phyloP scores from a whole-genome alignment of 441 rosid species.

The Gossypium gossypioides region DNA sequence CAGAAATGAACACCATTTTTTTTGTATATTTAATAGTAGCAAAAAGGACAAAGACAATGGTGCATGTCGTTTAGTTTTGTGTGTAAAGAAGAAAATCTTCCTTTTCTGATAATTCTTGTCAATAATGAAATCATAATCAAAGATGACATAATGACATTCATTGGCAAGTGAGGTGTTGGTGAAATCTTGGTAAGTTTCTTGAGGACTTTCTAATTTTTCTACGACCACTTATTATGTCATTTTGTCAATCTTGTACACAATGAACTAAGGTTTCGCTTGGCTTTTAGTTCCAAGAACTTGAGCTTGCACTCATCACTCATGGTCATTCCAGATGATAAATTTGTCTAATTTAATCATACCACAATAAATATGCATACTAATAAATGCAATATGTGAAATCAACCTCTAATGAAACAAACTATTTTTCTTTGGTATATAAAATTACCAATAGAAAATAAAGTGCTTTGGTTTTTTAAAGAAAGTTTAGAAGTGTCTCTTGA shows the following conservation, averaged over 20 bases:
- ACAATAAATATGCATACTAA: not conserved
- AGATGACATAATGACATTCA: constrained; percentile 57
- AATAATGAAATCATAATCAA: constrained; percentile 48
- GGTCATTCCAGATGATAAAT: constrained; percentile 58
- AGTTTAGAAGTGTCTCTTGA: too few relatives aligned
- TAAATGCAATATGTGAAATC: not conserved
- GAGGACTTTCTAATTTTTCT: constrained; percentile 44
- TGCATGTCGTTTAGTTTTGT: not conserved
- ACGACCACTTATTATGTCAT: constrained; percentile 34
- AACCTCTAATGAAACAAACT: not conserved
- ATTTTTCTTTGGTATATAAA: too few relatives aligned
- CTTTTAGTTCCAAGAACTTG: constrained; percentile 52
- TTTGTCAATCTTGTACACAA: constrained; percentile 45
- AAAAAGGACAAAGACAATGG: not conserved
- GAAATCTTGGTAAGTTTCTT: constrained; percentile 15
- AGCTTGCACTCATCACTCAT: constrained; percentile 58
- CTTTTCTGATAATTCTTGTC: constrained; percentile 55
- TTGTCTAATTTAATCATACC: constrained; percentile 26
- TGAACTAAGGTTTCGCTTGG: constrained; percentile 49
- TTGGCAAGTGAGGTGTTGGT: constrained; percentile 30
- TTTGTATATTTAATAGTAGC: not conserved
- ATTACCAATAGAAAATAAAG: too few relatives aligned
- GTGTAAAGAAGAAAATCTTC: constrained; percentile 59
- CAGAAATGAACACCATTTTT: not conserved
- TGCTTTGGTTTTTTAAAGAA: too few relatives aligned